Evolutionary conservation across 306 rosid species (phyloP).

Genomic region (Lathyrus tuberosus): DNA sequence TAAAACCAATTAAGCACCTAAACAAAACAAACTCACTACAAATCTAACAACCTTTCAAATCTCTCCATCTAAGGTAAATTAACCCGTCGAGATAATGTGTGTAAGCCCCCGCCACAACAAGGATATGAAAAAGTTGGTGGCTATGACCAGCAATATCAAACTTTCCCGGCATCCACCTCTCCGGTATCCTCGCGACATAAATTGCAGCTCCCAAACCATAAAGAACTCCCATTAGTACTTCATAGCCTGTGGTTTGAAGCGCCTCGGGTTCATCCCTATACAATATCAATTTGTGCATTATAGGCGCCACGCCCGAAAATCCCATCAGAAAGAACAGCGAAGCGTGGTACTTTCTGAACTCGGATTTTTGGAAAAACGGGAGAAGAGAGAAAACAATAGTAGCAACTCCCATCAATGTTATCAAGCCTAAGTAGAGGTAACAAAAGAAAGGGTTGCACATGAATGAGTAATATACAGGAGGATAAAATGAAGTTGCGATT

Average conservation of each 20-base stretch:
- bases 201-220: slow-evolving; percentile 67
- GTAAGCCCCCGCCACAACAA: slow-evolving; percentile 73
- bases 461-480: slow-evolving; percentile 68
- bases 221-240: slow-evolving; percentile 59
- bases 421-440: slow-evolving; percentile 57
- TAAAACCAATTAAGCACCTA: neutral
- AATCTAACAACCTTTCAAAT: slow-evolving; percentile 49
- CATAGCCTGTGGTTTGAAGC: slow-evolving; percentile 54
- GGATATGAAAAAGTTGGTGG: slow-evolving; percentile 67
- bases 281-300: slow-evolving; percentile 55
- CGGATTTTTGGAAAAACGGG: slow-evolving; percentile 50
- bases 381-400: slow-evolving; percentile 53
- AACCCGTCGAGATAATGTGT: slow-evolving; percentile 60
- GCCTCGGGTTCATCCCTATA: slow-evolving; percentile 51
- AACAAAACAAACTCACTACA: neutral
- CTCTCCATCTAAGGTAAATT: slow-evolving; percentile 63
- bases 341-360: slow-evolving; percentile 53
- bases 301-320: slow-evolving; percentile 56
- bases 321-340: slow-evolving; percentile 65
- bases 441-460: slow-evolving; percentile 64
- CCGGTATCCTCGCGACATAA: slow-evolving; percentile 61
- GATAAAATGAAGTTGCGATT: slow-evolving; percentile 65
- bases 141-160: slow-evolving; percentile 74
- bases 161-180: slow-evolving; percentile 69
- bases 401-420: slow-evolving; percentile 54